Base-by-base conservation (phyloP, 1,284 basidiomycete species). In the Sparassis latifolia region DNA sequence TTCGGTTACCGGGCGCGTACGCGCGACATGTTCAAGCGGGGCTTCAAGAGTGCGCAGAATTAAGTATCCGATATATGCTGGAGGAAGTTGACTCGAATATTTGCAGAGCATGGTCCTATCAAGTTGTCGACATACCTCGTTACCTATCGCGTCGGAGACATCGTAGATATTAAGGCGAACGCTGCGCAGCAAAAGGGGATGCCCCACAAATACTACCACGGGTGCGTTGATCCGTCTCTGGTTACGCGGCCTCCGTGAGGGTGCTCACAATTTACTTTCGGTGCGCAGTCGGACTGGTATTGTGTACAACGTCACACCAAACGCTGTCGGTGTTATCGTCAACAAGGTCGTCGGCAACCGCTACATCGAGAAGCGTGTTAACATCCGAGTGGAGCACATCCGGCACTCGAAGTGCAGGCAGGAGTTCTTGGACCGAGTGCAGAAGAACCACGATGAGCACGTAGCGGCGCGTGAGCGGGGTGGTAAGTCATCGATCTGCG, bases 161-260 rank as follows among this genome's bases (percentile, higher is more conserved):
- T 99, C 67, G 96, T 99, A 64, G 96, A 99, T 79, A 99, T 99
- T 82, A 97, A 97, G 79, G 96, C 96, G 64, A 98, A 99, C 72
- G 85, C 95, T 56, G 92, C 95, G 48, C 90, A 97, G 75, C 97
- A 99, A 84, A 97, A 96, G 89, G 96, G 96, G 74, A 97, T 99
- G 93, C 95, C 96, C 70, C 95, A 97, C 83, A 98, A 98, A 77
- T 95, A 79, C 79, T 91, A 91, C 76, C 88, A 91, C 62, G 89
- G 88, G 86, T 89, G 57, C 58, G 86, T 78, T 49, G 35, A 39
- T 45, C 29, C 42, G 2, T 43, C 10, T 37, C 35, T 12, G 35
- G 9, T 31, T 20, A n/a, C 32, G 42, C 29, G 27, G 28, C 33
- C n/a, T 6, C 10, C 40, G 7, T 33, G 27, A 37, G 30, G n/a